phyloP scores from a whole-genome alignment of 2,329 filamentous ascomycete genomes.

The Magnaporthiopsis incrustans region DNA sequence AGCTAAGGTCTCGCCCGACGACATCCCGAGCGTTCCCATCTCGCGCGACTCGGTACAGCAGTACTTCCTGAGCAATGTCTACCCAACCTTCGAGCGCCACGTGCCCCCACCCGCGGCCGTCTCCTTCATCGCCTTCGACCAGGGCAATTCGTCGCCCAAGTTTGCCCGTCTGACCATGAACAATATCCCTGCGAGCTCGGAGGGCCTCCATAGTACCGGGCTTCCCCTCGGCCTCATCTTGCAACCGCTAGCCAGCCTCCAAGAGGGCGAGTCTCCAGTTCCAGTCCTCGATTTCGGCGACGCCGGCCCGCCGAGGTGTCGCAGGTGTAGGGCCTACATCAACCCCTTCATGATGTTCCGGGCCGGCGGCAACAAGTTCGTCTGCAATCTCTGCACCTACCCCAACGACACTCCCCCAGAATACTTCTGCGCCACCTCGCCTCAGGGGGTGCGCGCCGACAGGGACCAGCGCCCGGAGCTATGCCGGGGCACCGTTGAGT shows the following conservation, averaged over 20 bases:
- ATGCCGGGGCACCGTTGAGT: slow-evolving; percentile 87
- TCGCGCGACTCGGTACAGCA: slow-evolving; percentile 76
- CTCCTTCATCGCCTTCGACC: slow-evolving; percentile 89
- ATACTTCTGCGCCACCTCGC: slow-evolving; percentile 88
- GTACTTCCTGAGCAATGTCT: slow-evolving; percentile 79
- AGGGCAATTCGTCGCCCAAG: slow-evolving; percentile 94
- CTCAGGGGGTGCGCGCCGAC: slow-evolving; percentile 79
- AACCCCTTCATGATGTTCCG: slow-evolving; percentile 99
- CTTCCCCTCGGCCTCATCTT: slow-evolving; percentile 81
- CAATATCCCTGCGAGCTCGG: slow-evolving; percentile 77
- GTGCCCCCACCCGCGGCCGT: slow-evolving; percentile 81
- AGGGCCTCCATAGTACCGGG: slow-evolving; percentile 71
- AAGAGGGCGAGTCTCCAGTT: slow-evolving; percentile 77
- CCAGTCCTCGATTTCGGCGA: slow-evolving; percentile 96
- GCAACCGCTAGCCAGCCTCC: slow-evolving; percentile 77
- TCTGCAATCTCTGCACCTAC: slow-evolving; percentile 97
- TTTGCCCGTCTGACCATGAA: slow-evolving; percentile 87
- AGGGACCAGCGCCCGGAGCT: slow-evolving; percentile 84
- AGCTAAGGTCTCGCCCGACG: slow-evolving; percentile 77
- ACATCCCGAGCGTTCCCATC: slow-evolving; percentile 83
- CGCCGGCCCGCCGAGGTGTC: slow-evolving; percentile 78
- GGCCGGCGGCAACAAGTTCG: slow-evolving; percentile 88
- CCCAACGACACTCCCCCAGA: slow-evolving; percentile 89
- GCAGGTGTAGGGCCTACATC: slow-evolving; percentile 90
- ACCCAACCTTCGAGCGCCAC: slow-evolving; percentile 92